These are phyloP conservation scores for Pseudogymnoascus sp. DNA, from an alignment of 2,329 filamentous ascomycete genomes.

Conservation along the genomic window DNA sequence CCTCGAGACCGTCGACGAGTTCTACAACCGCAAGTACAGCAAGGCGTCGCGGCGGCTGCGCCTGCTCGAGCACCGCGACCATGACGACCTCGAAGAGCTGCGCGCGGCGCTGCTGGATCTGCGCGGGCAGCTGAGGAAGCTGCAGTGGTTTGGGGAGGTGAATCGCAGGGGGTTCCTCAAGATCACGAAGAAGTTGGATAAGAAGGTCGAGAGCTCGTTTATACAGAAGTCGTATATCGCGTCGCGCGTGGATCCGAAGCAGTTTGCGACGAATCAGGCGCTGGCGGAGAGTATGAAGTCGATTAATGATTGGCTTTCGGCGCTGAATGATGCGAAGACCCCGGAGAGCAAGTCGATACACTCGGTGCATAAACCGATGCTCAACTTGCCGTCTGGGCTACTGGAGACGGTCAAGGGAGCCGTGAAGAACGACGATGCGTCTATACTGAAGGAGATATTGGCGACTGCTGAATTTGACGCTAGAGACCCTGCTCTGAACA, in stretches of 20 bases:
- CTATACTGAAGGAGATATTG: slow-evolving; percentile 48
- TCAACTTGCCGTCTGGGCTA: slow-evolving; percentile 60
- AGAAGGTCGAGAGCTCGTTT: slow-evolving; percentile 70
- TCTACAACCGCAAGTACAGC: slow-evolving; percentile 92
- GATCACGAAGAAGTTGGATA: slow-evolving; percentile 98
- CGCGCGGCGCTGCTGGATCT: slow-evolving; percentile 85
- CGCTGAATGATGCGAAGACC: slow-evolving; percentile 66
- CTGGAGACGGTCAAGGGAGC: slow-evolving; percentile 67
- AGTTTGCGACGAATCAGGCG: slow-evolving; percentile 71
- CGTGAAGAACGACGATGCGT: slow-evolving; percentile 59
- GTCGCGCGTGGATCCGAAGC: slow-evolving; percentile 80
- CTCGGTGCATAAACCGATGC: slow-evolving; percentile 58
- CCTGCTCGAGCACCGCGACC: slow-evolving; percentile 70
- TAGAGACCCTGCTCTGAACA: slow-evolving; percentile 49
- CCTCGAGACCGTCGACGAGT: slow-evolving; percentile 90
- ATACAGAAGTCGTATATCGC: slow-evolving; percentile 81
- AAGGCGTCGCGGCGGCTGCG: slow-evolving; percentile 79
- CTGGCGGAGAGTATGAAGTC: slow-evolving; percentile 51
- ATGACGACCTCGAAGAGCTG: slow-evolving; percentile 84
- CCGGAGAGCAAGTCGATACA: slow-evolving; percentile 68
- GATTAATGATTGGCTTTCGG: slow-evolving; percentile 88
- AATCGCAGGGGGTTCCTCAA: slow-evolving; percentile 93
- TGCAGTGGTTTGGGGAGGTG: slow-evolving; percentile 97
- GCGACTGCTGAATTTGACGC: slow-evolving; percentile 47
- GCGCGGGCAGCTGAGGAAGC: slow-evolving; percentile 75